These are phyloP conservation scores for Yarrowia yakushimensis DNA, from an alignment of 805 yeast genomes.

Conservation along the genomic window DNA sequence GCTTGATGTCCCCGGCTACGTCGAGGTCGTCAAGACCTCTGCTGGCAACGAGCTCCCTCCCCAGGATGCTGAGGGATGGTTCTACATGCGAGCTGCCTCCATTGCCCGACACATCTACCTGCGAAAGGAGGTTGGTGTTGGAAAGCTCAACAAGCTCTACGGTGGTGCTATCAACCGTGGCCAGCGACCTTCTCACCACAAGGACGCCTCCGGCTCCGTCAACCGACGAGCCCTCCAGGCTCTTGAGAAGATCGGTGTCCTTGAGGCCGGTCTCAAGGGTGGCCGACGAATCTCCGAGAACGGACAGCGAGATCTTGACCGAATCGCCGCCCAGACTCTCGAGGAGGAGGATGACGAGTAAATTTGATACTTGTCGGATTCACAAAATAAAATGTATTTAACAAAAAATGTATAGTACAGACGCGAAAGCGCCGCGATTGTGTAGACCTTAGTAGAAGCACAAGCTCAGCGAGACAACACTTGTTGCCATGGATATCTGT, in stretches of 20 bases:
- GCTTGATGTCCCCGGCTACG: conserved; percentile 99
- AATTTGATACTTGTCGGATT: neutral
- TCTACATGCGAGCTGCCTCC: conserved; percentile 99
- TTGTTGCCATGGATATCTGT: no score
- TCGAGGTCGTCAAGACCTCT: conserved; percentile 98
- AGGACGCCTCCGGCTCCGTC: conserved; percentile 97
- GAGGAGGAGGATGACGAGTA: conserved; percentile 60
- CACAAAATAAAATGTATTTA: conserved; percentile 22
- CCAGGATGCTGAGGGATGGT: conserved; percentile 99
- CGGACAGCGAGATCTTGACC: conserved; percentile 99
- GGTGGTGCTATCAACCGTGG: conserved; percentile 99
- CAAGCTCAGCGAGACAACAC: no score
- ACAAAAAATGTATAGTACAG: conserved; percentile 19
- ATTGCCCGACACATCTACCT: conserved; percentile 99
- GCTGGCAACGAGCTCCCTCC: conserved; percentile 99
- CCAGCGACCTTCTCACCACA: conserved; percentile 96
- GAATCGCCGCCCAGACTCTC: conserved; percentile 98
- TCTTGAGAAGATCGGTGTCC: conserved; percentile 95
- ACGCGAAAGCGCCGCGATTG: neutral
- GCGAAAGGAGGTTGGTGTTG: conserved; percentile 99
- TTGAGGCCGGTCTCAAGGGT: conserved; percentile 95
- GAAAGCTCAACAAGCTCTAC: conserved; percentile 97
- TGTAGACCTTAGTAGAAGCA: no score
- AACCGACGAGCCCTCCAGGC: conserved; percentile 99
- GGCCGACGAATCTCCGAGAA: conserved; percentile 99